phyloP scores from a whole-genome alignment of 2,329 filamentous ascomycete species.

The Didymella arachidicola region DNA sequence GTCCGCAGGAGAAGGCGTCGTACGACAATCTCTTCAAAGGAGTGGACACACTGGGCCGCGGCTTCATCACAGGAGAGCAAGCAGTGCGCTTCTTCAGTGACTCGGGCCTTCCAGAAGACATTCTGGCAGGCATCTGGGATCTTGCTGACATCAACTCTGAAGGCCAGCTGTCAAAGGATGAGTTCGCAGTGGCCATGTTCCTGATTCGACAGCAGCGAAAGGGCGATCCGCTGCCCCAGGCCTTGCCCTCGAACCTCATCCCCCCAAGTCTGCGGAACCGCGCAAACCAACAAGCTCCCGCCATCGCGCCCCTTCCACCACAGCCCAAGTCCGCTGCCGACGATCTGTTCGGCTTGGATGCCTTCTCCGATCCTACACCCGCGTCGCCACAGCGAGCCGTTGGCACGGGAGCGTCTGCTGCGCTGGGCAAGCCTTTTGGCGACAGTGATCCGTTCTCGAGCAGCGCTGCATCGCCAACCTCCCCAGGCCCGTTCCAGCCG shows the following conservation, averaged over 20 bases:
- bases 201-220: conserved; percentile 89
- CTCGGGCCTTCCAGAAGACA: conserved; percentile 86
- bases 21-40: conserved; percentile 88
- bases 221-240: conserved; percentile 72
- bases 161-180: conserved; percentile 83
- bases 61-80: conserved; percentile 91
- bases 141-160: conserved; percentile 92
- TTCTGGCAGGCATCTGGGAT: conserved; percentile 95
- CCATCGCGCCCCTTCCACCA: conserved; percentile 43
- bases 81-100: conserved; percentile 94
- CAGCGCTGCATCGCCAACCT: conserved; percentile 60
- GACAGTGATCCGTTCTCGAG: conserved; percentile 70
- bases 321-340: conserved; percentile 82
- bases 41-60: conserved; percentile 80
- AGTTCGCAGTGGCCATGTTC: conserved; percentile 98
- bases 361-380: conserved; percentile 62
- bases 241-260: conserved; percentile 81
- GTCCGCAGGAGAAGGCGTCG: conserved; percentile 80
- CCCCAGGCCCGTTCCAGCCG: conserved; percentile 60
- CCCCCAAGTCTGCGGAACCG: conserved; percentile 79
- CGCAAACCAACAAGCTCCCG: conserved; percentile 58
- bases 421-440: conserved; percentile 50
- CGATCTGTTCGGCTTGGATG: conserved; percentile 91
- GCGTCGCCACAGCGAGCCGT: conserved; percentile 67
- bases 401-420: conserved; percentile 75